Percentiles rank a stretch among this genome's conserved stretches.
Conservation (phyloP, 1,284 basidiomycete genomes). For the Omphalotus olearius region DNA sequence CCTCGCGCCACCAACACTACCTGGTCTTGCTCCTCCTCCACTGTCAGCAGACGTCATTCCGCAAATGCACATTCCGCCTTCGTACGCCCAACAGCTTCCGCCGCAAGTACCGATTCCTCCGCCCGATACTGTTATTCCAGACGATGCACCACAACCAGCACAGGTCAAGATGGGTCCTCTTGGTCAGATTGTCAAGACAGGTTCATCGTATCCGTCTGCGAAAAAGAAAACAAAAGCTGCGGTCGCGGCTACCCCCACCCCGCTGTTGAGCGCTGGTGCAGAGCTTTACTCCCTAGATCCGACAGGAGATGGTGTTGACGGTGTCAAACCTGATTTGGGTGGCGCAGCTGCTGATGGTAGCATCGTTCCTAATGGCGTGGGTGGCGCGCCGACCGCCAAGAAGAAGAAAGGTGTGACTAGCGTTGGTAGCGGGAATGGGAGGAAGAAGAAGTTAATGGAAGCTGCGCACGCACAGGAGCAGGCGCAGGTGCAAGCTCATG, state of each 20-base stretch:
- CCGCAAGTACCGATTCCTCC: slow-evolving; percentile 12
- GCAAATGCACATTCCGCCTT: not conserved
- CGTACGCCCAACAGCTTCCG: not conserved
- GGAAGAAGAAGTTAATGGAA: slow-evolving; percentile 35
- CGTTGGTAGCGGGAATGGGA: slow-evolving; percentile 35
- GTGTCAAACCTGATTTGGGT: not conserved
- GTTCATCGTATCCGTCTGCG: slow-evolving; percentile 21
- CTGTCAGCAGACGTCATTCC: slow-evolving; percentile 1
- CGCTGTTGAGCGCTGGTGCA: not conserved
- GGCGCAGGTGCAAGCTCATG: slow-evolving; percentile 8
- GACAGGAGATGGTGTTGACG: not conserved
- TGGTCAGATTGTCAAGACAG: slow-evolving; percentile 58
- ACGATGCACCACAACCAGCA: slow-evolving; percentile 52
- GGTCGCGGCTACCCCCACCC: not conserved
- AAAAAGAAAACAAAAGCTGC: slow-evolving; percentile 34
- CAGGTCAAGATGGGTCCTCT: slow-evolving; percentile 73
- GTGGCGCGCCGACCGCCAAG: slow-evolving; percentile 12
- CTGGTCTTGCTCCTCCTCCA: slow-evolving; percentile 11
- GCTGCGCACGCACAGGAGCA: slow-evolving; percentile 16
- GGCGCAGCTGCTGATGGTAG: not conserved
- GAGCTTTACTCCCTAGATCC: not conserved
- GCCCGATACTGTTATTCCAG: slow-evolving; percentile 41
- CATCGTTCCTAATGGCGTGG: not conserved
- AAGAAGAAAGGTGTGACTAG: slow-evolving; percentile 22
- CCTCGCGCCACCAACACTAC: slow-evolving; percentile 18